Base-by-base conservation (phyloP, 192 early-diverging fungal species). In the Coemansia sp. region DNA sequence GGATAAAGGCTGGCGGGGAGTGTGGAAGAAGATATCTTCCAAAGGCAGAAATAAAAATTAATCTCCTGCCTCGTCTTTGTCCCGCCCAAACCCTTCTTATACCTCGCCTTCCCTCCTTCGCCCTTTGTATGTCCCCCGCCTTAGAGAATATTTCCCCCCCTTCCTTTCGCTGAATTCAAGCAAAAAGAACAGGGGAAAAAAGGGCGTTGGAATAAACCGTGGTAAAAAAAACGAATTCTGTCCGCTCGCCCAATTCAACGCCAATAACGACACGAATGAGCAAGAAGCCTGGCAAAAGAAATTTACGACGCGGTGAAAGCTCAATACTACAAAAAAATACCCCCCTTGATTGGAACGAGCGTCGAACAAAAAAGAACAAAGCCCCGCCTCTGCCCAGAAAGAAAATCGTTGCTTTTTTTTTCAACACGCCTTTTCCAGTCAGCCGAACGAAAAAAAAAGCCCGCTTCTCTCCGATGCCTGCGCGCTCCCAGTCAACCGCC, bases 221-320 rank as follows among this genome's bases (percentile, higher is more conserved):
- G 45, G 45, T 47, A 47, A 47, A 46, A 47, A 30, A 8, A 42
- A 41, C 2, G 27, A 29, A 46, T 23, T 15, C n/a, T n/a, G n/a
- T n/a, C n/a, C n/a, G n/a, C n/a, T n/a, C n/a, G n/a, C 6, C 4
- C 8, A 47, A 47, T 47, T 47, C 45, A 47, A 47, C 45, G 45
- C 45, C 15, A 17, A 15, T 15, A 39, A 6, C n/a, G 15, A 14
- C 6, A 17, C 27, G 45, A 47, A 47, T 23, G 43, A 26, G 20
- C 25, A 44, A 44, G 25, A 44, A 44, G n/a, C 21, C 36, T 25
- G 22, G 11, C 7, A 54, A 53, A 25, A 12, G 20, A 31, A 50
- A 28, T 5, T 5, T 10, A 2, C 9, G 25, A 15, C 38, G 26
- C 38, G 26, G 39, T 42, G 39, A 15, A 39, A 42, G 26, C 23